Evolutionary conservation across 2,329 filamentous ascomycete genomes (phyloP), one percentile per base, ranked within the genome.

Genomic region (Botrytis deweyae): DNA sequence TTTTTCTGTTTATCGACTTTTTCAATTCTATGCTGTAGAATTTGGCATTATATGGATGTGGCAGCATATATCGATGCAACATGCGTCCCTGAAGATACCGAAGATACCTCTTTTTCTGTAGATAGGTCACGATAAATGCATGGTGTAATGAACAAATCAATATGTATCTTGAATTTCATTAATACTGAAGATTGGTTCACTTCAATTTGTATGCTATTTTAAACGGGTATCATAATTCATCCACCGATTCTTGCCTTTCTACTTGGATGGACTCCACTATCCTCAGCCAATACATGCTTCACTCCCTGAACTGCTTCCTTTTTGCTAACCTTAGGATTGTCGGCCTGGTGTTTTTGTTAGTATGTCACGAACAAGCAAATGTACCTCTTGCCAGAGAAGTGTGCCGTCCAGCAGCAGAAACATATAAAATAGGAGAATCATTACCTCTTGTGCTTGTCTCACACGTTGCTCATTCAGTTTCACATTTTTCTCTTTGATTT

Each of bases 401-500:
- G 46, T 68, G 46, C 65, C 16, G n/a, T 14, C 18, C 46, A 68
- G 36, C 10, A 55, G 38, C 40, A 55, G 52, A 49, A 58, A 7
- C 65, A 61, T 46, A 33, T 18, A 40, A 33, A 61, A 33, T 2
- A 40, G 36, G 38, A 22, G 36, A 20, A 44, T 14, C 64, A 20
- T 64, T 66, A 69, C 71, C 72, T 79, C 80, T 58, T 80, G 75
- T 73, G 78, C 77, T 46, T 75, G 75, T 20, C 78, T 75, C 5
- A 76, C 49, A 6, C 80, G 76, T 73, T 81, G 86, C 76, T 90
- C 93, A 78, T 93, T 89, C 68, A 98, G 87, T 84, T 95, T 95
- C 79, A 88, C 86, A 84, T 98, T 98, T 88, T 97, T 98, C 74
- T 88, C 88, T 79, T 89, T 87, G 82, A 98, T 93, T 85, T 95